These are phyloP conservation scores for Spatholobus suberectus DNA, from an alignment of 306 rosid species.

Conservation along the genomic window DNA sequence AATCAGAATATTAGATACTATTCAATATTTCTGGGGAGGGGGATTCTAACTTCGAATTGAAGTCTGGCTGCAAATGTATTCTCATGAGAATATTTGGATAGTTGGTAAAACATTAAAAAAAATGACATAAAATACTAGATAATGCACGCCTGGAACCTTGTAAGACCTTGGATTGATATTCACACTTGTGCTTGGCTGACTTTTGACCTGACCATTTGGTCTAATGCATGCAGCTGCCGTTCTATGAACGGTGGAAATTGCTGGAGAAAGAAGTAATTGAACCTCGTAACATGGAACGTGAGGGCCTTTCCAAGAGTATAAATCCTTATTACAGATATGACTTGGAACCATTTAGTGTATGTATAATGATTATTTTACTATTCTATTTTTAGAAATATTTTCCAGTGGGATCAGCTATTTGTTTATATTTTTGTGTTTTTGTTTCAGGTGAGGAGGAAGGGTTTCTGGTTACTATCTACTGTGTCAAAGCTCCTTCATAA, in stretches of 20 bases:
- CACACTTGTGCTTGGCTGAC: constrained; percentile 20
- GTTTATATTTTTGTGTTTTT: constrained; percentile 32
- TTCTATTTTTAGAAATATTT: constrained; percentile 25
- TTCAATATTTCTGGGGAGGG: not conserved
- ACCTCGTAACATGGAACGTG: constrained; percentile 91
- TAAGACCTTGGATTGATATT: constrained; percentile 11
- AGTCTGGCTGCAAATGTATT: constrained; percentile 4
- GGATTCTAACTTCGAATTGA: constrained; percentile 1
- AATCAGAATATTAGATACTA: not conserved
- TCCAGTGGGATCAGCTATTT: constrained; percentile 37
- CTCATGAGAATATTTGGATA: not conserved
- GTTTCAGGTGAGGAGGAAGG: constrained; percentile 95
- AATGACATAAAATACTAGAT: not conserved
- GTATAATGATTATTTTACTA: constrained; percentile 37
- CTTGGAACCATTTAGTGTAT: constrained; percentile 93
- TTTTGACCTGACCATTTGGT: constrained; percentile 35
- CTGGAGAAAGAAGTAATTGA: constrained; percentile 98
- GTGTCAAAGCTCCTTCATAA: constrained; percentile 88
- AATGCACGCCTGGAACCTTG: not conserved
- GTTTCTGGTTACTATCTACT: constrained; percentile 93
- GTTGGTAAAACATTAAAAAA: not conserved
- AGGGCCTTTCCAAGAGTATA: constrained; percentile 64
- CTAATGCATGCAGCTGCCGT: constrained; percentile 80
- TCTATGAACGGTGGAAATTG: constrained; percentile 93
- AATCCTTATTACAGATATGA: constrained; percentile 90